Percentiles rank a stretch among this genome's conserved stretches.
Conservation (phyloP, 768 basidiomycete genomes). For the Tricholoma bakamatsutake region DNA sequence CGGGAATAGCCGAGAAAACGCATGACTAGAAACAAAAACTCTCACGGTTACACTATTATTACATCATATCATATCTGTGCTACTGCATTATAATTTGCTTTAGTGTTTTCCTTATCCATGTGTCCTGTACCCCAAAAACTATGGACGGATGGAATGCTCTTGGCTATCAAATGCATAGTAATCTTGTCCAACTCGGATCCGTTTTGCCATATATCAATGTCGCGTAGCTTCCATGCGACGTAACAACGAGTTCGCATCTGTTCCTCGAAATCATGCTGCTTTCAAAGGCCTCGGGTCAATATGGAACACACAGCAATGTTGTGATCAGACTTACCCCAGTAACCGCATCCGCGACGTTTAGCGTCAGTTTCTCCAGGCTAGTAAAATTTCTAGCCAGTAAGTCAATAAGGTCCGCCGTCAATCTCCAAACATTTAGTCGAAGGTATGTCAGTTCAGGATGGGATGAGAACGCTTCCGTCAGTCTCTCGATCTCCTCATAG, state of each 20-base stretch:
- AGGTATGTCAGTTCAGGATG: constrained; percentile 23
- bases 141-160: constrained; percentile 27
- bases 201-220: constrained; percentile 32
- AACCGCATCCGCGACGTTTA: constrained; percentile 10
- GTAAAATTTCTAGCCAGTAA: constrained; percentile 26
- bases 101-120: neutral
- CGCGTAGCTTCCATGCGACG: constrained; percentile 28
- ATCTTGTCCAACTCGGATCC: constrained; percentile 25
- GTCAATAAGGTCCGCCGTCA: constrained; percentile 30
- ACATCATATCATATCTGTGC: neutral
- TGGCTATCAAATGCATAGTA: constrained; percentile 25
- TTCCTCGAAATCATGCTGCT: constrained; percentile 19
- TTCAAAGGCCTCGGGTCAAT: neutral
- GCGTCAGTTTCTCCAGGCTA: constrained; percentile 22
- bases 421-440: constrained; percentile 27
- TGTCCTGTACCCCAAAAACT: constrained; percentile 28
- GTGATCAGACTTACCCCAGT: neutral
- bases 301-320: neutral
- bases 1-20: constrained; percentile 10
- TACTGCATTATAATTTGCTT: neutral
- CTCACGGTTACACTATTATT: neutral
- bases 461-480: constrained; percentile 20
- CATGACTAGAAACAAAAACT: neutral
- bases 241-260: constrained; percentile 25
- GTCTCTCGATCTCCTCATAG: constrained; percentile 21